phyloP scores from a whole-genome alignment of 495 filamentous ascomycete genomes.

The Usnea hakonensis region DNA sequence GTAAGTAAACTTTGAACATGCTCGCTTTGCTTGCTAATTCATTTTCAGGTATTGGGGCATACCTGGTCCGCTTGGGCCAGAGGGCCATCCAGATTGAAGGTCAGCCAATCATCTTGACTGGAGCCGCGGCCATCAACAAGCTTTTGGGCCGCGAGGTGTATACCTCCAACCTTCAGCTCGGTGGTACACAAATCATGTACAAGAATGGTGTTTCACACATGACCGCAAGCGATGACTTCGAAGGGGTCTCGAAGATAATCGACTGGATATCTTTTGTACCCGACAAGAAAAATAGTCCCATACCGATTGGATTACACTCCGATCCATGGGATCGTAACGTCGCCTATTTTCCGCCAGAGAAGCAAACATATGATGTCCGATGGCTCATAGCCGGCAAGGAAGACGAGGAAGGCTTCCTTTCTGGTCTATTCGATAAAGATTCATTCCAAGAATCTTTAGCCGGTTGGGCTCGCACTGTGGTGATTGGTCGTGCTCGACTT shows the following conservation, averaged over 20 bases:
- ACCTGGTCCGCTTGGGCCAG: conserved; percentile 94
- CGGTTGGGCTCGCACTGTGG: conserved; percentile 93
- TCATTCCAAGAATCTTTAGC: conserved; percentile 96
- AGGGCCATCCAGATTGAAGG: conserved; percentile 98
- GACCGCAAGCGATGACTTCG: conserved; percentile 96
- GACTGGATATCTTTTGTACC: conserved; percentile 96
- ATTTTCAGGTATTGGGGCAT: conserved; percentile 76
- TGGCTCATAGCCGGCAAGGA: conserved; percentile 89
- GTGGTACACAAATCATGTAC: conserved; percentile 99
- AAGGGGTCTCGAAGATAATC: conserved; percentile 94
- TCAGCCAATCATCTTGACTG: conserved; percentile 97
- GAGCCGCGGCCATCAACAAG: conserved; percentile 96
- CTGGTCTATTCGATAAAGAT: conserved; percentile 89
- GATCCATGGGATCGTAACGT: conserved; percentile 93
- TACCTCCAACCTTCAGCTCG: conserved; percentile 96
- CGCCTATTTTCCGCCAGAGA: conserved; percentile 73
- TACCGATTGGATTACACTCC: conserved; percentile 75
- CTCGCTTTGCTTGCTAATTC: conserved; percentile 8
- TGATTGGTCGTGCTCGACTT: conserved; percentile 91
- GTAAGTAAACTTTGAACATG: conserved; percentile 37
- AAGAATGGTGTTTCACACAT: conserved; percentile 98
- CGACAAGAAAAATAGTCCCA: conserved; percentile 81
- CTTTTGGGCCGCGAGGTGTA: conserved; percentile 96
- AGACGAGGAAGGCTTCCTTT: conserved; percentile 77
- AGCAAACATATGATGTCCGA: conserved; percentile 87